Conservation (phyloP, 202 grass and related monocot species). For the Brachypodium distachyon region DNA sequence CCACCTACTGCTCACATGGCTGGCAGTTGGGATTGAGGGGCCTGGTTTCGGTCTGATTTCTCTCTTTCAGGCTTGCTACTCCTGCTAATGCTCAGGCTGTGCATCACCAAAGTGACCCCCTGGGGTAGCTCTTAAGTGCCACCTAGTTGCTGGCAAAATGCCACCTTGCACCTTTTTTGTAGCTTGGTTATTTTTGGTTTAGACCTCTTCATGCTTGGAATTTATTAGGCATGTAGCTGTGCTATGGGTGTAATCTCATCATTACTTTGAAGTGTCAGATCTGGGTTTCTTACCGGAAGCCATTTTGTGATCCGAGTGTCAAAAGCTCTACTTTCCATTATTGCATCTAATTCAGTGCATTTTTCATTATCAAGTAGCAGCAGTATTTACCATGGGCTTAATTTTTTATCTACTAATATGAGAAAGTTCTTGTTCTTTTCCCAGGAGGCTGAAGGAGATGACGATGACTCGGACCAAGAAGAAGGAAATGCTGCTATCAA, state of each 20-base stretch:
- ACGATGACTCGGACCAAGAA: slow-evolving; percentile 31
- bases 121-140: no score
- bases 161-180: no score
- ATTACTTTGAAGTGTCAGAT: not conserved
- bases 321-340: not conserved
- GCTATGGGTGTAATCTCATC: not conserved
- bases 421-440: slow-evolving; percentile 12
- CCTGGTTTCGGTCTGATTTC: no score
- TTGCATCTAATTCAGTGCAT: not conserved
- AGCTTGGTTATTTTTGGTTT: no score
- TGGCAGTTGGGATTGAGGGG: no score
- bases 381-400: not conserved
- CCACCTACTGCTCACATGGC: no score
- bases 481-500: slow-evolving; percentile 59
- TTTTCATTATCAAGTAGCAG: not conserved
- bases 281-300: not conserved
- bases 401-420: not conserved
- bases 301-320: not conserved
- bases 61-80: no score
- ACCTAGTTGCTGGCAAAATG: no score
- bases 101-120: no score
- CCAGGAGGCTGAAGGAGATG: slow-evolving; percentile 65
- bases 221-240: not conserved
- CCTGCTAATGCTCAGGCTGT: no score
- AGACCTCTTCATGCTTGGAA: not conserved